phyloP scores from a whole-genome alignment of 768 basidiomycete species.

The Mycena polygramma region DNA sequence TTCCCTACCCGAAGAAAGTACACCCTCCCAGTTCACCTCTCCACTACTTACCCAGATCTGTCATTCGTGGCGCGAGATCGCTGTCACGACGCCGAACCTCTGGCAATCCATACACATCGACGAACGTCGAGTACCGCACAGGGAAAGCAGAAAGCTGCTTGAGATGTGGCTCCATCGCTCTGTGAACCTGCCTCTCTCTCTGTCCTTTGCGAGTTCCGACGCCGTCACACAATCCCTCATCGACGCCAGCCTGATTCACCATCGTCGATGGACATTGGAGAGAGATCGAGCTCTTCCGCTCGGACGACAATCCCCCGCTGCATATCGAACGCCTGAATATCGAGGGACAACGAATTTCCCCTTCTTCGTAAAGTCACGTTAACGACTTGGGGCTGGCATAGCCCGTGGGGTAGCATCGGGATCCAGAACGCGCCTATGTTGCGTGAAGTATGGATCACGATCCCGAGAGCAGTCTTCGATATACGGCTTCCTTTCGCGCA shows the following conservation, averaged over 20 bases:
- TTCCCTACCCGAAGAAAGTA: background rate
- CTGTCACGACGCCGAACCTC: constrained; percentile 6
- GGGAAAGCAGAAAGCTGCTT: background rate
- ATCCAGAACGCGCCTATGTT: constrained; percentile 6
- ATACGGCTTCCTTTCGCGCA: constrained; percentile 11
- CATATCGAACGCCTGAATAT: no score
- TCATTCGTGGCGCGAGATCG: constrained; percentile 1
- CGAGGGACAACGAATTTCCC: background rate
- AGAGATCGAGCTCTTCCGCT: background rate
- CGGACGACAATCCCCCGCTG: no score
- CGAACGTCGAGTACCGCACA: background rate
- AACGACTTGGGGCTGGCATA: no score
- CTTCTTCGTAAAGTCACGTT: constrained; percentile 9
- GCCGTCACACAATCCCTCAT: background rate
- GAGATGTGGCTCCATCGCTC: constrained; percentile 11
- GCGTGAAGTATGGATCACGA: background rate
- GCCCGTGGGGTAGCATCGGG: background rate
- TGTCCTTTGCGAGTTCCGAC: background rate
- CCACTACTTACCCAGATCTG: constrained; percentile 8
- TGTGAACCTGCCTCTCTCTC: background rate
- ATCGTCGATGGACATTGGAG: constrained; percentile 12
- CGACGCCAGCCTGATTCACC: background rate
- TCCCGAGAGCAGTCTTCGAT: no score
- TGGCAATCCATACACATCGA: constrained; percentile 6
- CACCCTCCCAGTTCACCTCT: background rate